Evolutionary conservation across 371 early-diverging fungal genomes (phyloP).

Genomic region (Rhizomucor miehei): DNA sequence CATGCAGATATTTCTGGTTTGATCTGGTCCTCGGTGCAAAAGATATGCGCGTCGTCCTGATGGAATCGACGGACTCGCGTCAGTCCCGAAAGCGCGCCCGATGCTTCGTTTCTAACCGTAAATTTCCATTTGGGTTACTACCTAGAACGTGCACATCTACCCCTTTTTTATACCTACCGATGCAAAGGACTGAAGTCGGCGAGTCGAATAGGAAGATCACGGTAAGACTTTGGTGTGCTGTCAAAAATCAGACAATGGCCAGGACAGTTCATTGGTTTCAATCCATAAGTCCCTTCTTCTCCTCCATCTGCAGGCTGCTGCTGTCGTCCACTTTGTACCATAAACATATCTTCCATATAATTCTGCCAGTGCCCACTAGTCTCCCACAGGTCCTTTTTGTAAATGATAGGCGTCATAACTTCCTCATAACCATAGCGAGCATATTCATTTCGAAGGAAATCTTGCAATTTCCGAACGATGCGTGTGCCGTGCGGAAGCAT

Average conservation of each 20-base stretch:
- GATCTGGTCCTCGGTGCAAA: slow-evolving; percentile 81
- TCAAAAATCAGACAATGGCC: slow-evolving; percentile 95
- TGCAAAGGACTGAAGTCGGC: slow-evolving; percentile 97
- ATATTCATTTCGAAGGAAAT: slow-evolving; percentile 74
- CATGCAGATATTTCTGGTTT: slow-evolving; percentile 77
- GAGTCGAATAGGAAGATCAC: slow-evolving; percentile 88
- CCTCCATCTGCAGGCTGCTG: slow-evolving; percentile 37
- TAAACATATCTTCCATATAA: slow-evolving; percentile 78
- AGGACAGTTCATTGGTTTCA: slow-evolving; percentile 99
- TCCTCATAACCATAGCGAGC: slow-evolving; percentile 89
- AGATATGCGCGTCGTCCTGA: slow-evolving; percentile 98
- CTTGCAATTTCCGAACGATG: slow-evolving; percentile 78
- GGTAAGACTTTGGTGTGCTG: slow-evolving; percentile 79
- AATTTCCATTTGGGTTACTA: not conserved
- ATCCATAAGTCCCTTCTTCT: slow-evolving; percentile 65
- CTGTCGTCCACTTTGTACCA: slow-evolving; percentile 54
- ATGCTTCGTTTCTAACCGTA: slow-evolving; percentile 77
- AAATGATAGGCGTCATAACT: slow-evolving; percentile 96
- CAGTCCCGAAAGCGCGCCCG: slow-evolving; percentile 91
- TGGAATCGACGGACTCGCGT: slow-evolving; percentile 96
- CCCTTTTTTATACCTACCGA: slow-evolving; percentile 45
- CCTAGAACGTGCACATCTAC: too few species aligned
- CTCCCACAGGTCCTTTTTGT: slow-evolving; percentile 94
- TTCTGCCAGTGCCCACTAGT: slow-evolving; percentile 95
- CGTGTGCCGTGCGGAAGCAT: slow-evolving; percentile 94